phyloP scores from a whole-genome alignment of 2,329 filamentous ascomycete species.

The Nigrospora oryzae region DNA sequence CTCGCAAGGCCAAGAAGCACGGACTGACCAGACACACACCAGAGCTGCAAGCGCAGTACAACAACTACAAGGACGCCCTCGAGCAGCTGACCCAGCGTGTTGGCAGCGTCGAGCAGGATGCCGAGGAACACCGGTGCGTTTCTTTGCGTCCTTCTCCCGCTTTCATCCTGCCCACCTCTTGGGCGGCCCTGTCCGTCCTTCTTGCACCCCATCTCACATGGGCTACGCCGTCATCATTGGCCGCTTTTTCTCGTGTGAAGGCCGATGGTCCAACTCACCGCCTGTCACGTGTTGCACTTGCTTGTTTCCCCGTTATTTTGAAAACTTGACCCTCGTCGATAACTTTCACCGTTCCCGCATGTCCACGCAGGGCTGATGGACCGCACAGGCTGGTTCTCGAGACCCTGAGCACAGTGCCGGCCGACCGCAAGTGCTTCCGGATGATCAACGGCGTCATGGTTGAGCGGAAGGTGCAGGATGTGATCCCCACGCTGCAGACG shows the following conservation, averaged over 20 bases:
- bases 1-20: too few relatives aligned
- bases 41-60: constrained; percentile 78
- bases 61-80: constrained; percentile 68
- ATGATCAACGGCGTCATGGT: constrained; percentile 97
- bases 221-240: too few relatives aligned
- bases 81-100: constrained; percentile 95
- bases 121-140: constrained; percentile 92
- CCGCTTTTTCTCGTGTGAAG: too few relatives aligned
- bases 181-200: too few relatives aligned
- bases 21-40: not conserved
- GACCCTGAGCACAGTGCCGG: constrained; percentile 73
- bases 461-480: constrained; percentile 87
- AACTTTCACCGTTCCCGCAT: too few relatives aligned
- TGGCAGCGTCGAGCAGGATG: constrained; percentile 93
- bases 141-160: constrained; percentile 1
- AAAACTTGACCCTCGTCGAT: too few relatives aligned
- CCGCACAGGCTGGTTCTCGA: constrained; percentile 77
- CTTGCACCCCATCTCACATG: too few relatives aligned
- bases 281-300: too few relatives aligned
- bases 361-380: too few relatives aligned
- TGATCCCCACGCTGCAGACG: constrained; percentile 82
- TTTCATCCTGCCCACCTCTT: constrained; percentile 26
- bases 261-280: too few relatives aligned
- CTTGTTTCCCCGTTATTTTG: too few relatives aligned
- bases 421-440: constrained; percentile 92